Percentiles rank a stretch among this genome's conserved stretches.
These are phyloP conservation scores for Fonsecaea multimorphosa DNA, from an alignment of 2,329 filamentous ascomycete species.

Conservation along the genomic window DNA sequence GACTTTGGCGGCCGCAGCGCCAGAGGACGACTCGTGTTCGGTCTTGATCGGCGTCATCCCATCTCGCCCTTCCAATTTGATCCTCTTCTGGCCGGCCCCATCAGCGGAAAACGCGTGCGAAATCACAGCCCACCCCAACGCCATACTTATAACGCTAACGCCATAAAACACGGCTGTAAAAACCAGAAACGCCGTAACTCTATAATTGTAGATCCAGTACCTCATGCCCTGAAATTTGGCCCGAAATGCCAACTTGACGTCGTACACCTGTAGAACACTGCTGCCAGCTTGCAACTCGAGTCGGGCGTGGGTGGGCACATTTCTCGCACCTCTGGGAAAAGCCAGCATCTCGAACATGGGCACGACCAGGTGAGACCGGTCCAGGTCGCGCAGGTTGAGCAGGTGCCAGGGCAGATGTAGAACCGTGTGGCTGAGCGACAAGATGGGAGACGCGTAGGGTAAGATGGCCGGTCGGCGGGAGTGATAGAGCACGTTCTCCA, in stretches of 20 bases:
- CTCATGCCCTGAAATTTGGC: slow-evolving; percentile 77
- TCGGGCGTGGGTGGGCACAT: slow-evolving; percentile 61
- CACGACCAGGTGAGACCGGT: slow-evolving; percentile 69
- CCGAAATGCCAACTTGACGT: slow-evolving; percentile 69
- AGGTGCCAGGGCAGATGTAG: slow-evolving; percentile 36
- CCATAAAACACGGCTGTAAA: slow-evolving; percentile 78
- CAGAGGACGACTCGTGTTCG: slow-evolving; percentile 18
- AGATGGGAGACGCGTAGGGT: slow-evolving; percentile 76
- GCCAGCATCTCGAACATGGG: slow-evolving; percentile 74
- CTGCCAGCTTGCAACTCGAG: slow-evolving; percentile 69
- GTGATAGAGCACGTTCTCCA: slow-evolving; percentile 58
- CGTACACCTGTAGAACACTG: slow-evolving; percentile 70
- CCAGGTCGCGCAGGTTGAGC: slow-evolving; percentile 52
- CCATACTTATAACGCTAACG: slow-evolving; percentile 72
- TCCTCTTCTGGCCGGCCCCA: slow-evolving; percentile 16
- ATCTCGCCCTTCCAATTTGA: slow-evolving; percentile 19
- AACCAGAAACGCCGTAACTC: slow-evolving; percentile 69
- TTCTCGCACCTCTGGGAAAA: slow-evolving; percentile 64
- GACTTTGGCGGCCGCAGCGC: slow-evolving; percentile 22
- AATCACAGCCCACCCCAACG: slow-evolving; percentile 65
- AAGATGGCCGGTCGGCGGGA: slow-evolving; percentile 78
- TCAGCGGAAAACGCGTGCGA: slow-evolving; percentile 46
- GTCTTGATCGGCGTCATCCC: slow-evolving; percentile 38
- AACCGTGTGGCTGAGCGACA: slow-evolving; percentile 57
- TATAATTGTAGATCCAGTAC: slow-evolving; percentile 85